phyloP scores from a whole-genome alignment of 805 yeast genomes.

The Ogataea neopini region DNA sequence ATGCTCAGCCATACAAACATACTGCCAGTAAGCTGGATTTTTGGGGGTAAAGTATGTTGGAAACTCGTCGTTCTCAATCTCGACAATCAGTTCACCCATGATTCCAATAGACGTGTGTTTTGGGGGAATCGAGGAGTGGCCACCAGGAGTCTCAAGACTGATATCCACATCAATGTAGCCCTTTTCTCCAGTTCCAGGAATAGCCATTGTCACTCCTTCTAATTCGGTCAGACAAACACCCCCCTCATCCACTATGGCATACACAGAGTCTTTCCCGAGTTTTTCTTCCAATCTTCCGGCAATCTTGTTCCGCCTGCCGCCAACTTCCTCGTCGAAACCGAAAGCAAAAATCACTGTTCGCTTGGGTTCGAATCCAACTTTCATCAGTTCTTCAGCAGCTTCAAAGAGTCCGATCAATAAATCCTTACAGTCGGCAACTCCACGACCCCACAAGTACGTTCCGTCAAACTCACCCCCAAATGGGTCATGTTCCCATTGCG shows the following conservation, averaged over 20 bases:
- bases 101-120: slow-evolving; percentile 50
- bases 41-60: slow-evolving; percentile 40
- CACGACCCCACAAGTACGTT: slow-evolving; percentile 40
- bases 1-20: slow-evolving; percentile 49
- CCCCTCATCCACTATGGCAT: slow-evolving; percentile 49
- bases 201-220: slow-evolving; percentile 42
- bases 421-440: slow-evolving; percentile 46
- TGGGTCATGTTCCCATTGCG: slow-evolving; percentile 42
- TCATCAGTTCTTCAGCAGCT: slow-evolving; percentile 32
- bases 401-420: slow-evolving; percentile 42
- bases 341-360: slow-evolving; percentile 48
- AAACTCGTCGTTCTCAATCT: slow-evolving; percentile 41
- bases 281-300: slow-evolving; percentile 35
- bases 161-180: slow-evolving; percentile 46
- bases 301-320: slow-evolving; percentile 40
- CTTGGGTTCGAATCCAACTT: slow-evolving; percentile 40
- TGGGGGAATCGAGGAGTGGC: slow-evolving; percentile 53
- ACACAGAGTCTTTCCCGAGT: slow-evolving; percentile 45
- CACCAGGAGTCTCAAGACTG: slow-evolving; percentile 47
- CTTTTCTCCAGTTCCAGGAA: slow-evolving; percentile 51
- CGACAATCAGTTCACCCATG: slow-evolving; percentile 41
- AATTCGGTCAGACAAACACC: slow-evolving; percentile 37
- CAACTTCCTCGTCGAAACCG: slow-evolving; percentile 53
- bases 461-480: slow-evolving; percentile 42
- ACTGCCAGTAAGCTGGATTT: slow-evolving; percentile 46